A percentile compares a stretch with the other conserved stretches of the same genome.
These are phyloP conservation scores for Sechiopsis laciniata DNA, from an alignment of 306 rosid genomes.

Conservation along the genomic window DNA sequence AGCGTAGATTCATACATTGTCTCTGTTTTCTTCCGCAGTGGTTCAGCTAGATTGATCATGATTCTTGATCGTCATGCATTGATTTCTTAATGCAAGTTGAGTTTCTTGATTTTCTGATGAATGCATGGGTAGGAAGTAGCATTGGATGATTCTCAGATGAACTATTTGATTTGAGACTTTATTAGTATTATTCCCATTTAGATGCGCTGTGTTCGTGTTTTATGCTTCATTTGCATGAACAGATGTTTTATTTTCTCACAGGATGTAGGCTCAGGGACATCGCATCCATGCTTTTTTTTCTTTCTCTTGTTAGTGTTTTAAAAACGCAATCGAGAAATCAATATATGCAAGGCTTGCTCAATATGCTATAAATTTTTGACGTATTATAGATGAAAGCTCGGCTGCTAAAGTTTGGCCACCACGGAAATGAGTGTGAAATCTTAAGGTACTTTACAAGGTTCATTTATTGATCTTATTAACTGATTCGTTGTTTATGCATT, in stretches of 20 bases:
- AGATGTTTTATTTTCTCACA: neutral
- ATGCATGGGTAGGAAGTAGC: conserved; percentile 6
- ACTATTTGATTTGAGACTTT: neutral
- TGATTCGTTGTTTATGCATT: neutral
- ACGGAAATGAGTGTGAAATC: neutral
- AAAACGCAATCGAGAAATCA: too few relatives aligned
- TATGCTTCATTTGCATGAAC: conserved; percentile 2
- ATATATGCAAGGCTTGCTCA: neutral
- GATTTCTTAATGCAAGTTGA: neutral
- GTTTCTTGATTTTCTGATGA: conserved; percentile 1
- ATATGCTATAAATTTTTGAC: neutral
- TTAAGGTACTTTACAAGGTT: neutral
- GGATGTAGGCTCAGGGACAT: neutral
- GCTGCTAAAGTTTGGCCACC: conserved; percentile 2
- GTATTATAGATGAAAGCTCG: neutral
- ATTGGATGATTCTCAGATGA: neutral
- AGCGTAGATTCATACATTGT: too few relatives aligned
- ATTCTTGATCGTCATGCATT: neutral
- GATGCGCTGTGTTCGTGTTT: neutral
- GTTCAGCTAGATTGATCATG: neutral
- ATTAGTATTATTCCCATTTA: neutral
- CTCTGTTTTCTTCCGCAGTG: too few relatives aligned
- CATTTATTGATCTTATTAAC: neutral
- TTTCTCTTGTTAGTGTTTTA: too few relatives aligned
- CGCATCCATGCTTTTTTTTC: neutral